Base-by-base conservation (phyloP, 129 eudicot genomes). In the Tagetes erecta region DNA sequence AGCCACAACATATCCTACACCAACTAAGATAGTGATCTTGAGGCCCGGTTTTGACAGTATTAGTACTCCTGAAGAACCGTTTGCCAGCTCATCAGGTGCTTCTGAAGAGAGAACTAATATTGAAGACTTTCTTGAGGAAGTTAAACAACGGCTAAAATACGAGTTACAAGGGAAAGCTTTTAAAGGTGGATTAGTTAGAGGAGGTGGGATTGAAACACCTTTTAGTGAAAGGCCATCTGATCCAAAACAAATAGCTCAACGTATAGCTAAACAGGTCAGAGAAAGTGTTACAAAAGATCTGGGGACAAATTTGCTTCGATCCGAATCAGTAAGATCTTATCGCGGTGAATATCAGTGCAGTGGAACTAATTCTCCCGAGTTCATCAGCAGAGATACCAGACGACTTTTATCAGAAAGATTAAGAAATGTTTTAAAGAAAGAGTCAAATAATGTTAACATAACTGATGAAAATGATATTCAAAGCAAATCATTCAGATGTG, bases 121-220 rank as follows among this genome's bases (percentile, higher is more conserved):
- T 58, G 92, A 95, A 80, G 96, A 91, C 78, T 92, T 95, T 88
- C 99, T 95, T 8, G 89, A 87, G 79, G 97, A 95, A 83, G 99
- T 95, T 65, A 88, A 91, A 80, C 90, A 88, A 67, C 85, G 99
- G 73, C 68, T 95, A 49, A 88, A 87, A 70, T 73, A 64, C 14
- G 99, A 95, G 79, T 55, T 91, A 80, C 97, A 88, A 83, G 94
- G 92, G 30, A 87, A 84, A 68, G 52, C 67, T 39, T 65, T 71
- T 62, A 78, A 79, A 72, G 76, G 78, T 58, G 78, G 81, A 53
- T 67, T 83, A 38, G 85, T 86, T 20, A 78, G 97, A 75, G 97
- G 96, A 50, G 82, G 97, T 53, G 97, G 97, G 51, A 91, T 91
- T 14, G 96, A 91, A 84, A 87, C 99, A 38, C 97, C 96, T 14